These are phyloP conservation scores for Retiboletus fuscus DNA, from an alignment of 1,284 basidiomycete species.

Conservation along the genomic window DNA sequence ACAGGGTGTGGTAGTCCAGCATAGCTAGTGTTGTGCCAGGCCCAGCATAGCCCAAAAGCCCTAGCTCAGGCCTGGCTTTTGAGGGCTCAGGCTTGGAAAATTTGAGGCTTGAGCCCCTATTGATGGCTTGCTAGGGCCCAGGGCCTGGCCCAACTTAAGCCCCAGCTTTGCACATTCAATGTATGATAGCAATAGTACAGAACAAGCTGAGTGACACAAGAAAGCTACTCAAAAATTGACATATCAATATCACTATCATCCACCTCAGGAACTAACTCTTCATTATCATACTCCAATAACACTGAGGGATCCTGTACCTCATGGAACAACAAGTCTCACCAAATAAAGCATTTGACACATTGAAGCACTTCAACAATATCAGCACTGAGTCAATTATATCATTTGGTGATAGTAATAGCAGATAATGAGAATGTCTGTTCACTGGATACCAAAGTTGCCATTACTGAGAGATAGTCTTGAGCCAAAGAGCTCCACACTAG, in stretches of 20 bases:
- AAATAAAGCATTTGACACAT: not conserved
- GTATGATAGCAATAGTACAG: no score
- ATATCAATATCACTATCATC: not conserved
- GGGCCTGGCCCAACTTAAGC: not conserved
- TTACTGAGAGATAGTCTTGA: not conserved
- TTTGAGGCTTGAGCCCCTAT: not conserved
- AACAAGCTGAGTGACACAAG: no score
- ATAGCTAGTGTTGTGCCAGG: conserved; percentile 6
- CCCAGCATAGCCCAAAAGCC: not conserved
- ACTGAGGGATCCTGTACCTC: not conserved
- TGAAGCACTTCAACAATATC: not conserved
- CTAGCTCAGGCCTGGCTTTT: not conserved
- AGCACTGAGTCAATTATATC: not conserved
- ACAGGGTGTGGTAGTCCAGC: no score
- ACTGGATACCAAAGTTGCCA: not conserved
- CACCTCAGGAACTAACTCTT: not conserved
- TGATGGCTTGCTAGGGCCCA: not conserved
- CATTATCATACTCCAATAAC: not conserved
- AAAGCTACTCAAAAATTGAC: not conserved
- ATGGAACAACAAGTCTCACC: not conserved
- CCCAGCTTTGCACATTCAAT: no score
- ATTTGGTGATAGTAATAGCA: not conserved
- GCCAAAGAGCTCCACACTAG: not conserved
- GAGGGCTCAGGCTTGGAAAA: not conserved
- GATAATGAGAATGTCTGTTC: not conserved